Conservation (phyloP, 176 grass and related monocot species). For the Ananas comosus region DNA sequence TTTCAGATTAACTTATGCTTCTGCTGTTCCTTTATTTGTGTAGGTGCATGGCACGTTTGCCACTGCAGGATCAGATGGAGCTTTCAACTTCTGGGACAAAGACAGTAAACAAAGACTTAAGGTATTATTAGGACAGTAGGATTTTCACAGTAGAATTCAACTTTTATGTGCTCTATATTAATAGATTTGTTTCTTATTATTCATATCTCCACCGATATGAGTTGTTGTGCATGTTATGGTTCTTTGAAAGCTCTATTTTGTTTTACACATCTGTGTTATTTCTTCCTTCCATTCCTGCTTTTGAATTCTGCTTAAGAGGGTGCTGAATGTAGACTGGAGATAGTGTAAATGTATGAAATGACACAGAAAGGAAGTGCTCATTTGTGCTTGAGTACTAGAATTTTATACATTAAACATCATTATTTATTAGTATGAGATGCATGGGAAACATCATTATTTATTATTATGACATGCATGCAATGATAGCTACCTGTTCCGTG, state of each 20-base stretch:
- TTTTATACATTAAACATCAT: too few species aligned
- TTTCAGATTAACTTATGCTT: too few species aligned
- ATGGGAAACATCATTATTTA: too few species aligned
- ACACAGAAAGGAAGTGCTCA: too few species aligned
- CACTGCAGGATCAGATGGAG: constrained; percentile 75
- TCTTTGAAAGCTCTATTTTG: neutral
- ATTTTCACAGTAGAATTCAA: neutral
- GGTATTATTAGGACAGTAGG: constrained; percentile 22
- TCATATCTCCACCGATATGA: neutral
- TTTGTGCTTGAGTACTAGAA: too few species aligned
- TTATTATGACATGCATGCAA: too few species aligned
- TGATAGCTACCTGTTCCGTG: too few species aligned
- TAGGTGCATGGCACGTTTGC: constrained; percentile 89
- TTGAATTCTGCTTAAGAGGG: too few species aligned
- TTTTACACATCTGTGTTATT: neutral
- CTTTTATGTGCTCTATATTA: neutral
- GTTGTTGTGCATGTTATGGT: neutral
- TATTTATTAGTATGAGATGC: too few species aligned
- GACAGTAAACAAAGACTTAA: constrained; percentile 85
- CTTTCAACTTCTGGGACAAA: constrained; percentile 93
- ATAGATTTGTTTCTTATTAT: neutral
- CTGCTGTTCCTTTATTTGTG: too few species aligned
- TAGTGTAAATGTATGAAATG: too few species aligned
- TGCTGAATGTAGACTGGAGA: too few species aligned
- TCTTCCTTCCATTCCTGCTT: neutral